Evolutionary conservation across 2,329 filamentous ascomycete species (phyloP), one percentile per base, ranked within the genome.

Genomic region (Ascochyta fabae): DNA sequence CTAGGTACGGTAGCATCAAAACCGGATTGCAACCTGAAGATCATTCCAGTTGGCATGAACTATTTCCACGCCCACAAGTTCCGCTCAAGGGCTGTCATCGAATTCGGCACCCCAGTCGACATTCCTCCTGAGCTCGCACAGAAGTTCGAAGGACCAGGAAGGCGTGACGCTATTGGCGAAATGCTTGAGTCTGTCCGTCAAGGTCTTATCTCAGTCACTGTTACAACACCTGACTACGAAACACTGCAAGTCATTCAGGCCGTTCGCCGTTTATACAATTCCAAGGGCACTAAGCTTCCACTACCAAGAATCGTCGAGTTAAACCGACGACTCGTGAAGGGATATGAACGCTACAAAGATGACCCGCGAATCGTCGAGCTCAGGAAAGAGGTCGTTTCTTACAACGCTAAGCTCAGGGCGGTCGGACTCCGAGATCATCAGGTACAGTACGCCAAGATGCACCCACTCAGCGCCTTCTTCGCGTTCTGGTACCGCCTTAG

Each of bases 41-140:
- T 99, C 67, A 91, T 99, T 23, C 95, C 95, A 3, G 93, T 95
- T 47, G 94, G 94, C 67, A 97, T 99, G 94, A 99, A 99, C 77
- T 99, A 99, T 78, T 99, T 99, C 79, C 94, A 98, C 77, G 91
- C 94, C 0, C 94, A 99, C 83, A 99, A 98, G 76, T 99, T 99
- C 78, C 89, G 94, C 41, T 98, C 94, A 61, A 86, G 95, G 72
- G 95, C 94, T 33, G 94, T 99, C 4, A 88, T 98, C 57, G 95
- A 99, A 72, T 99, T 98, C 68, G 95, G 95, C 8, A 88, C 86
- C 24, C 92, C 95, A 0, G 88, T 98, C 60, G 90, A 96, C 63
- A 87, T 98, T 9, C 89, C 92, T 0, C 80, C 81, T 19, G 90
- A 96, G 68, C 79, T 97, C 31, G 91, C 97, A 5, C 84, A 93